Conservation (phyloP, 768 basidiomycete genomes). For the Boletus subcaerulescens region DNA sequence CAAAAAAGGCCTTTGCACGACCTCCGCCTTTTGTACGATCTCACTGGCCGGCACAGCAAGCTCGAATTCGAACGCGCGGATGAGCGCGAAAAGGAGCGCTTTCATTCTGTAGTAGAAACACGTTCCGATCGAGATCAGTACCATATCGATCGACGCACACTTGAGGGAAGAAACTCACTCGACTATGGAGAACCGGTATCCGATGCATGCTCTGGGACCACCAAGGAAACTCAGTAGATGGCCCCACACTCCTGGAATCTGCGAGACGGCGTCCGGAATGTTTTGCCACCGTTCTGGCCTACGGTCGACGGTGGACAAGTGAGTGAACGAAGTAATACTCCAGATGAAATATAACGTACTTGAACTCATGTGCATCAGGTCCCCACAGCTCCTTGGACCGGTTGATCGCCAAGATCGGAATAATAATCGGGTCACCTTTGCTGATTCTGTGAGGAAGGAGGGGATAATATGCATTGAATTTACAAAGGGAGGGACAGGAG, state of each 20-base stretch:
- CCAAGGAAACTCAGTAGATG: slow-evolving; percentile 61
- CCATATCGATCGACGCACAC: too few species aligned
- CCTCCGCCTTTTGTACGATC: neutral
- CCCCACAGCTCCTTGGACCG: slow-evolving; percentile 57
- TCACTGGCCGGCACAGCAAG: slow-evolving; percentile 7
- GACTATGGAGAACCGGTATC: slow-evolving; percentile 60
- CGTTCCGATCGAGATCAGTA: neutral
- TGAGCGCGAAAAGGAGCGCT: slow-evolving; percentile 4
- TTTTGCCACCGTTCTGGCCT: slow-evolving; percentile 67
- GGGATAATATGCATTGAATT: neutral
- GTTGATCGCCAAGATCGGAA: slow-evolving; percentile 57
- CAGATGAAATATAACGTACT: slow-evolving; percentile 31
- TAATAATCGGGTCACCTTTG: slow-evolving; percentile 45
- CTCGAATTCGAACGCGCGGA: slow-evolving; percentile 11
- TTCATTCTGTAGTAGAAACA: slow-evolving; percentile 2
- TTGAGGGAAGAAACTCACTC: slow-evolving; percentile 40
- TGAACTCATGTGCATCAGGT: slow-evolving; percentile 57
- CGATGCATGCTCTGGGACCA: slow-evolving; percentile 65
- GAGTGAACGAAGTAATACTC: neutral
- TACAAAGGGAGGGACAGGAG: neutral
- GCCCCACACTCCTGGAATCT: slow-evolving; percentile 60
- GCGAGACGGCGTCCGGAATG: slow-evolving; percentile 40
- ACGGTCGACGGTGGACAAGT: neutral
- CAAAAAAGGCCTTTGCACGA: slow-evolving; percentile 3
- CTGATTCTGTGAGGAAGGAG: slow-evolving; percentile 27